A percentile compares a stretch with the other conserved stretches of the same genome.
Conservation (phyloP, 148 eudicot genomes). For the Rhododendron williamsianum region DNA sequence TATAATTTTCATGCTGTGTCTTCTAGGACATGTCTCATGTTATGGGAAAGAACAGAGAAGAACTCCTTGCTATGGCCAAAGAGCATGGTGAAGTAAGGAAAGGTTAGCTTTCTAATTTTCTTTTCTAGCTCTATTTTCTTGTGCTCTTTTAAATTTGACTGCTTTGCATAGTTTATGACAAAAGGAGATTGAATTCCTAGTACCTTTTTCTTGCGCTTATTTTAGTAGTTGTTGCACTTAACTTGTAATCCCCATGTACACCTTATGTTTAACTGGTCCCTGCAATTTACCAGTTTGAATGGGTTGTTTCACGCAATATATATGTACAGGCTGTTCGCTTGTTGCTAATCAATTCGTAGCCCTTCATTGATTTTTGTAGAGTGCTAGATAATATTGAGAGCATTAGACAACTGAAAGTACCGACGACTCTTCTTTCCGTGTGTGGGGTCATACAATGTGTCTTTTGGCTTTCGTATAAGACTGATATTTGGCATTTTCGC, state of each 20-base stretch:
- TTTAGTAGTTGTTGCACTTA: background rate
- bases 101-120: slow-evolving; percentile 38
- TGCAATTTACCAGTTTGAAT: background rate
- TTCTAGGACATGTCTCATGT: slow-evolving; percentile 91
- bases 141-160: background rate
- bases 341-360: background rate
- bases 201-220: background rate
- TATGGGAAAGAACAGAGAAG: slow-evolving; percentile 88
- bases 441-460: background rate
- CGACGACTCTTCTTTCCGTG: background rate
- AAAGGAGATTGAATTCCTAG: background rate
- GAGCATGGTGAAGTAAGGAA: slow-evolving; percentile 56
- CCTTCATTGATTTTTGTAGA: background rate
- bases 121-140: background rate
- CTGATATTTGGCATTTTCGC: background rate
- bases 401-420: background rate
- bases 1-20: slow-evolving; percentile 1
- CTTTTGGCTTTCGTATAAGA: background rate
- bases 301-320: background rate
- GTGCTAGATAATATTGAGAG: background rate
- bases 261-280: background rate
- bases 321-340: background rate
- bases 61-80: slow-evolving; percentile 93
- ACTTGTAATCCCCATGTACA: background rate
- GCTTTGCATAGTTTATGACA: background rate